These are phyloP conservation scores for Rhizopogon sp. DNA, from an alignment of 768 basidiomycete species.

Conservation along the genomic window DNA sequence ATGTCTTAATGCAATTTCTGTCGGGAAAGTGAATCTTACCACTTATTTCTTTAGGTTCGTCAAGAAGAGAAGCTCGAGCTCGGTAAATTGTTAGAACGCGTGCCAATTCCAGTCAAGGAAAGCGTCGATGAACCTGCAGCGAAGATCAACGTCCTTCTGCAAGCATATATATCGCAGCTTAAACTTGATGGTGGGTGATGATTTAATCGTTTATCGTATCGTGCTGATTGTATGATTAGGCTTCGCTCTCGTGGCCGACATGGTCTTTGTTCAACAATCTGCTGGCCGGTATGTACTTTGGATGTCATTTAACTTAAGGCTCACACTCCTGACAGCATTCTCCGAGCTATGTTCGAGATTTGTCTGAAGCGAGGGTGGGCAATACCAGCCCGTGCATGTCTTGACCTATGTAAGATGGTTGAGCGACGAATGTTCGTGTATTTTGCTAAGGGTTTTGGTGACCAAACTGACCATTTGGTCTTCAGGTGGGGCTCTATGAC, in stretches of 20 bases:
- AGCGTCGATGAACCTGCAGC: constrained; percentile 93
- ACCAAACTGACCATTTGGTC: constrained; percentile 1
- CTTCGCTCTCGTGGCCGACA: constrained; percentile 82
- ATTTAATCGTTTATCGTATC: background rate
- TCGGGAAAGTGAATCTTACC: background rate
- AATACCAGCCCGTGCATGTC: constrained; percentile 81
- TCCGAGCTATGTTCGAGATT: constrained; percentile 97
- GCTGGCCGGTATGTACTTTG: constrained; percentile 67
- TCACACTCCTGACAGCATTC: constrained; percentile 48
- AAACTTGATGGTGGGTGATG: constrained; percentile 70
- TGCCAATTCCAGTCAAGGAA: constrained; percentile 97
- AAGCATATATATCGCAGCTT: constrained; percentile 90
- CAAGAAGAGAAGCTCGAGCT: constrained; percentile 87
- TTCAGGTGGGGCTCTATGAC: constrained; percentile 97
- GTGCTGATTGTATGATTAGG: constrained; percentile 31
- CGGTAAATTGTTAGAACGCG: constrained; percentile 84
- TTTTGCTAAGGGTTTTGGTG: background rate
- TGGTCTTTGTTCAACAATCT: constrained; percentile 97
- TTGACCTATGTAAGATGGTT: constrained; percentile 96
- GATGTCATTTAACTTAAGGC: background rate
- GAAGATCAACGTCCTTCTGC: constrained; percentile 94
- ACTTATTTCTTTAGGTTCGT: constrained; percentile 42
- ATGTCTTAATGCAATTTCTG: constrained; percentile 13
- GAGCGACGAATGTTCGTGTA: constrained; percentile 70
- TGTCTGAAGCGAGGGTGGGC: constrained; percentile 99